phyloP scores from a whole-genome alignment of 768 basidiomycete species.

The Strobilomyces dryophilus region DNA sequence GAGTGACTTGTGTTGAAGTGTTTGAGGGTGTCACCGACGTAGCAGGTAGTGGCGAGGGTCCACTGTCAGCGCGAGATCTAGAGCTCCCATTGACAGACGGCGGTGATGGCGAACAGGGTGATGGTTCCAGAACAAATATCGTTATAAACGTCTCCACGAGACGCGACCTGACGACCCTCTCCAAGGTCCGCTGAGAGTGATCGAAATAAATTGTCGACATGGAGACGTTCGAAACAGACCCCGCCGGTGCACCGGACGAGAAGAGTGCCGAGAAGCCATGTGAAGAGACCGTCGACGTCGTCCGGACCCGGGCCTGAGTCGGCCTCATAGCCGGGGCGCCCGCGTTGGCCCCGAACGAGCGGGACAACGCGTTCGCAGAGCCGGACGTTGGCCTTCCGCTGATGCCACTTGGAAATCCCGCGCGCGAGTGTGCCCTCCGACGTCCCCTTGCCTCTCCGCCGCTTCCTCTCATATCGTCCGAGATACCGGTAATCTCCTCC shows the following conservation, averaged over 20 bases:
- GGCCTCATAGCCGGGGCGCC: conserved; percentile 34
- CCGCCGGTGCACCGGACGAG: conserved; percentile 1
- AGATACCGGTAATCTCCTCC: conserved; percentile 37
- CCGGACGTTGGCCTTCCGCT: conserved; percentile 10
- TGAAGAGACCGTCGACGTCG: conserved; percentile 52
- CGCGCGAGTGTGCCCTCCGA: conserved; percentile 44
- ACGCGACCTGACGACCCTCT: conserved; percentile 67
- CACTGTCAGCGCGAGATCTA: conserved; percentile 26
- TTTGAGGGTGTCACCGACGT: background rate
- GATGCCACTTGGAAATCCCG: conserved; percentile 33
- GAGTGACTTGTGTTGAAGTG: conserved; percentile 4
- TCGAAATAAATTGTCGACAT: conserved; percentile 43
- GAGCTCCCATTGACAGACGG: conserved; percentile 21
- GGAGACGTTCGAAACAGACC: conserved; percentile 12
- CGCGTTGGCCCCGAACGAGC: conserved; percentile 13
- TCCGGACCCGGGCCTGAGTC: conserved; percentile 43
- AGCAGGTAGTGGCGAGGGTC: conserved; percentile 12
- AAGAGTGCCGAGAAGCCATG: conserved; percentile 8
- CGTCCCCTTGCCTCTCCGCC: conserved; percentile 35
- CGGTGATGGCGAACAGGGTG: conserved; percentile 24
- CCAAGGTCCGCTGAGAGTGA: conserved; percentile 64
- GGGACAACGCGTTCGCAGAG: conserved; percentile 12
- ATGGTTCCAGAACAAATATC: conserved; percentile 39
- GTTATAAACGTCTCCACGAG: conserved; percentile 76
- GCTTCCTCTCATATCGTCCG: conserved; percentile 24